Base-by-base conservation (phyloP, 1,284 basidiomycete species). In the Inonotus obliquus region DNA sequence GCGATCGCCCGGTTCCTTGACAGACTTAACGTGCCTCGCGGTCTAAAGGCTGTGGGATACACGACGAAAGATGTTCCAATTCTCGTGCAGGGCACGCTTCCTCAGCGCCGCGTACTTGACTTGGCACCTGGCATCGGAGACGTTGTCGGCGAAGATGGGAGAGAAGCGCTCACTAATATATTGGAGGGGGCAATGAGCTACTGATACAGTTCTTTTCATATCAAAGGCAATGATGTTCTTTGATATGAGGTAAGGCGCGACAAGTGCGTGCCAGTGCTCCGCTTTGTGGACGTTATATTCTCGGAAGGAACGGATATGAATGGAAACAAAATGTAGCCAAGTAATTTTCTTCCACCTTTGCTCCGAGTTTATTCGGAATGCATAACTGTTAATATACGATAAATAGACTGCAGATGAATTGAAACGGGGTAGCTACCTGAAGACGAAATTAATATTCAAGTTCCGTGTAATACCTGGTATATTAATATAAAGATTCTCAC, bases 1-100 rank as follows among this genome's bases (percentile, higher is more conserved):
- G 85, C 93, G 35, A 96, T 98, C 68, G 92, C 92, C 57, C 80
- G 85, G 59, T 98, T 98, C 84, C 81, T 98, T 51, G 94, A 96
- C 69, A 77, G 79, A 10, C 81, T 98, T 0, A 90, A 89, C 63
- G 86, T 98, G 11, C 96, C 96, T 13, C 85, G 96, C 61, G 96
- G 96, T 7, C 75, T 98, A 65, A 87, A 86, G 68, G 88, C 88
- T 48, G 81, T 98, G 45, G 96, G 96, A 66, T 96, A 97, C 74
- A 81, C 79, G 25, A 76, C 76, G 19, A 76, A 72, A 27, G 91
- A 92, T 66, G 75, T 92, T 23, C 76, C 79, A 27, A 81, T 76
- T 69, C 79, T 96, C 21, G 93, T 96, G 6, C 84, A 94, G 65
- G 94, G 94, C 1, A 92, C 94, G 13, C 75, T 96, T 48, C 94